These are phyloP conservation scores for Xylaria telfairii DNA, from an alignment of 495 filamentous ascomycete genomes.

Conservation along the genomic window DNA sequence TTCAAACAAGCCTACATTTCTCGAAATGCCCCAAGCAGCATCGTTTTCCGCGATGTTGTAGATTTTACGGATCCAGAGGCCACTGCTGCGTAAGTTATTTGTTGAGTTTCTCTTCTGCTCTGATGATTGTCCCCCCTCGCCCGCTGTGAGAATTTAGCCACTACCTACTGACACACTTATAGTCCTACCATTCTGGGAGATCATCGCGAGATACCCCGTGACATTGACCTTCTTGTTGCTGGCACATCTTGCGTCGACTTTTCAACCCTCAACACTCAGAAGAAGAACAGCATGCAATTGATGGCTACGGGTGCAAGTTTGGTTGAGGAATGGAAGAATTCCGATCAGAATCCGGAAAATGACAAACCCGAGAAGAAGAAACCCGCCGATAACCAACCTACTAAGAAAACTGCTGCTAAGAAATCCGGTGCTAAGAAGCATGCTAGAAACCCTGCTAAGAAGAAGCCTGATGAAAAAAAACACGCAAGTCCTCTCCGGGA, in stretches of 20 bases:
- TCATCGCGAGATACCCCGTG: conserved; percentile 59
- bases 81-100: conserved; percentile 60
- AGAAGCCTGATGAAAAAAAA: not conserved
- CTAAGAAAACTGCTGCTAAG: not conserved
- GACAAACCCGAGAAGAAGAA: not conserved
- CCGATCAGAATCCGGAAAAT: not conserved
- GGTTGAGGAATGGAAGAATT: conserved; percentile 19
- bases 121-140: too few species aligned
- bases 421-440: not conserved
- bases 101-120: not conserved
- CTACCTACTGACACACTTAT: conserved; percentile 25
- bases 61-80: conserved; percentile 57
- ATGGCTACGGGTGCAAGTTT: conserved; percentile 9
- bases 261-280: conserved; percentile 58
- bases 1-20: conserved; percentile 84
- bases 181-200: conserved; percentile 78
- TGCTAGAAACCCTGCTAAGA: not conserved
- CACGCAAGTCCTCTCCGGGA: not conserved
- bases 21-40: conserved; percentile 63
- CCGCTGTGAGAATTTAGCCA: not conserved
- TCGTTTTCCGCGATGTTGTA: conserved; percentile 73
- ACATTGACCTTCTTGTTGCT: conserved; percentile 72
- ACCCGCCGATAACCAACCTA: not conserved
- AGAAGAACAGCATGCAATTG: conserved; percentile 33
- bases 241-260: conserved; percentile 84